These are phyloP conservation scores for Cicer pinnatifidum DNA, from an alignment of 306 rosid genomes.

Conservation along the genomic window DNA sequence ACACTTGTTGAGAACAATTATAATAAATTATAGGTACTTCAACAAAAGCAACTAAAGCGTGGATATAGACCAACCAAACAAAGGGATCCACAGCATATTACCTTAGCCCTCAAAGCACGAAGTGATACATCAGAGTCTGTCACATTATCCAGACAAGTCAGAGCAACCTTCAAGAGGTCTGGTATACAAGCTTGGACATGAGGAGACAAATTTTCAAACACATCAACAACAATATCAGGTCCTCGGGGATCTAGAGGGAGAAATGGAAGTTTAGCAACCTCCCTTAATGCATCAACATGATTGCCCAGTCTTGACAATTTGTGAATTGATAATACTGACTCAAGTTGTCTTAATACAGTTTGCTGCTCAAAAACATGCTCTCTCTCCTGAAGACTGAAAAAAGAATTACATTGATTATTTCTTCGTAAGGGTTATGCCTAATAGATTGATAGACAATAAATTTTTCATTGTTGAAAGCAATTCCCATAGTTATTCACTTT, in stretches of 20 bases:
- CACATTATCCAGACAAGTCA: constrained; percentile 84
- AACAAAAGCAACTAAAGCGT: constrained; percentile 28
- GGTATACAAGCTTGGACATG: constrained; percentile 96
- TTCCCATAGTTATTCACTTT: constrained; percentile 26
- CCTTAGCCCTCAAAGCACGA: constrained; percentile 96
- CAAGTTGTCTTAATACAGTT: constrained; percentile 90
- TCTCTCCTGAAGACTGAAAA: constrained; percentile 88
- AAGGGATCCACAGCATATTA: constrained; percentile 43
- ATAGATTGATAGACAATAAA: constrained; percentile 20
- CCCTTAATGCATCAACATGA: constrained; percentile 82
- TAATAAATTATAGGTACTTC: background rate
- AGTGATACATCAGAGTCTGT: constrained; percentile 87
- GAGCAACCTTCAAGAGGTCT: constrained; percentile 87
- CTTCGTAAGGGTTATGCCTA: background rate
- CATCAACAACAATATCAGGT: constrained; percentile 67
- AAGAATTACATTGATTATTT: constrained; percentile 36
- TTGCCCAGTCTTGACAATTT: constrained; percentile 82
- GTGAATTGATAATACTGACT: constrained; percentile 82
- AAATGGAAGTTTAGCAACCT: constrained; percentile 88
- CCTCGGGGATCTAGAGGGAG: constrained; percentile 91
- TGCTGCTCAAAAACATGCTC: constrained; percentile 82
- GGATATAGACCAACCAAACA: constrained; percentile 11
- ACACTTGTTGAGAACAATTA: constrained; percentile 2
- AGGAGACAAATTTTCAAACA: constrained; percentile 75
- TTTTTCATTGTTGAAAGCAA: constrained; percentile 3